Base-by-base conservation (phyloP, 2,329 filamentous ascomycete genomes). In the Ophiostoma perfectum region DNA sequence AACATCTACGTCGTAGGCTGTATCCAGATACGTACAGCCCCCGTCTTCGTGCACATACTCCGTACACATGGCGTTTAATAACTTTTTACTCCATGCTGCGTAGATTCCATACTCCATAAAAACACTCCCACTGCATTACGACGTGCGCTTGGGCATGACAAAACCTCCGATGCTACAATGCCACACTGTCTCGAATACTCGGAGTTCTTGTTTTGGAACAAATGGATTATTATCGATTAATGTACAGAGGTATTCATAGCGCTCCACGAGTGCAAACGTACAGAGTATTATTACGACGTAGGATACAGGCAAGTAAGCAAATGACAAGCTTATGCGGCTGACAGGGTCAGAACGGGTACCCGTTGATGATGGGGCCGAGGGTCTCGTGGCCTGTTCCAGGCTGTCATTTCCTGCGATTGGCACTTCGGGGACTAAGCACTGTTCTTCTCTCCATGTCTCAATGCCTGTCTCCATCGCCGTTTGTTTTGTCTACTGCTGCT, bases 81-180 rank as follows among this genome's bases (percentile, higher is more conserved):
- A 55, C 49, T 8, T 27, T 27, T 27, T 27, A 27, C 27, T 27
- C 27, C 27, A 27, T 27, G 27, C 27, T 1, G 27, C 27, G 27
- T 27, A 27, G 27, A 27, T 27, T 27, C 49, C 18, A n/a, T 55
- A 27, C 49, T 36, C 49, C 49, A 55, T 55, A 55, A 18, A 55
- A 4, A 8, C 7, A 55, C 27, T 55, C 49, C 49, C 18, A 11
- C 49, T 55, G 49, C 52, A 60, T 60, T 60, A 38, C 55, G 55
- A 60, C 27, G 55, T 60, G 27, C 55, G 55, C 55, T 60, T 60
- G 36, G 27, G 55, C 55, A 60, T 60, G 27, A 55, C 55, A 60
- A 60, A 60, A 39, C 27, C 55, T 38, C 55, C 27, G 55, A 60
- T 60, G 55, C 55, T 38, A 60, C 12, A 38, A 38, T 36, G 55